Base-by-base conservation (phyloP, 345 rosid genomes). In the Bruguiera gymnorhiza region DNA sequence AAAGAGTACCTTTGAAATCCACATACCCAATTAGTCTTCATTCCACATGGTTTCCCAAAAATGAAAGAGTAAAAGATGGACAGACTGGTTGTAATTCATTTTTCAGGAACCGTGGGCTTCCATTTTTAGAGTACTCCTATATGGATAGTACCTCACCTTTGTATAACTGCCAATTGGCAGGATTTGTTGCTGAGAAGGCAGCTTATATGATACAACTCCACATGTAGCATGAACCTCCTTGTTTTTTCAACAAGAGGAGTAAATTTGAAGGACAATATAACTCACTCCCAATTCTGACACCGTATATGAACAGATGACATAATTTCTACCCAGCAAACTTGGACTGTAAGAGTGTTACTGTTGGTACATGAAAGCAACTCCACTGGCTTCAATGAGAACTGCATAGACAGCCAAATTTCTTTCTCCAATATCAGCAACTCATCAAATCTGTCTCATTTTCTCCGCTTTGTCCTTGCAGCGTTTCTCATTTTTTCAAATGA, bases 381-480 rank as follows among this genome's bases (percentile, higher is more conserved):
- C 52, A 62, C 53, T 51, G 37, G 61, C 73, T 59, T 51, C 21
- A 43, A 50, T 27, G 60, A 70, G 43, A 77, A 57, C 57, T 16
- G 48, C 73, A 27, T 4, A 61, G 51, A 27, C 50, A 31, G 31
- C 30, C 29, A 24, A 63, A 21, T 31, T 37, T 53, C 48, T 6
- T 34, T 34, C 37, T 34, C 8, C 37, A 50, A 39, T 9, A 53
- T 24, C 43, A 36, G 46, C 67, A 7, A 6, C 68, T 60, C 37
- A 13, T 18, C 51, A 26, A 7, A 59, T 36, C 34, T n/a, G 10
- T 30, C 63, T 29, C 19, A 21, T 37, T n/a, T 30, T 72, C 60
- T 61, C 67, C 20, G 3, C 23, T 72, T 81, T 73, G 84, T 66
- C 85, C 69, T 20, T 75, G 43, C 76, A 66, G 70, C 75, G 60